phyloP scores from a whole-genome alignment of 345 rosid genomes.

The Salix udensis region DNA sequence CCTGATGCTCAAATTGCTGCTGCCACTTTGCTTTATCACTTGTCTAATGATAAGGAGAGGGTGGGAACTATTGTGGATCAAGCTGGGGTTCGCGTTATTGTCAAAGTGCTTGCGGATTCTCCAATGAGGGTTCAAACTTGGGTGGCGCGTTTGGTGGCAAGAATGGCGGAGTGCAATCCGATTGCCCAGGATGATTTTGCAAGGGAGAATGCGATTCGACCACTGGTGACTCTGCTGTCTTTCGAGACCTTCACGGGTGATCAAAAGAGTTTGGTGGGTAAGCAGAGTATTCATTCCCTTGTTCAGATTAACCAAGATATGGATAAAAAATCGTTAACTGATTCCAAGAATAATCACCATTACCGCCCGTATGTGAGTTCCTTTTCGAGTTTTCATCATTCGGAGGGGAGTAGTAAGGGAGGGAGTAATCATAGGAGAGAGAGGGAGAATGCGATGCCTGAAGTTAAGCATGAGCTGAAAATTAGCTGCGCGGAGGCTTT shows the following conservation, averaged over 20 bases:
- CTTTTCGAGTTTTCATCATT: constrained; percentile 39
- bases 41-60: constrained; percentile 62
- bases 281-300: constrained; percentile 67
- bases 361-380: constrained; percentile 38
- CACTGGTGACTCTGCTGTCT: constrained; percentile 67
- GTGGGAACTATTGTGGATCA: constrained; percentile 52
- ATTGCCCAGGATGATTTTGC: constrained; percentile 86
- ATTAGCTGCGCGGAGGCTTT: constrained; percentile 62
- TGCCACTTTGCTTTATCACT: constrained; percentile 32
- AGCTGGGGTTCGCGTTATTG: constrained; percentile 57
- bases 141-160: constrained; percentile 60
- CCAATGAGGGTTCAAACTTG: constrained; percentile 63
- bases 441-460: constrained; percentile 68
- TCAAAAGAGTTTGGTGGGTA: constrained; percentile 34
- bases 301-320: constrained; percentile 69
- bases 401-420: constrained; percentile 28
- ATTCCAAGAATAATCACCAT: constrained; percentile 19
- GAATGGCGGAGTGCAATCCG: constrained; percentile 65
- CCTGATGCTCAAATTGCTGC: constrained; percentile 77
- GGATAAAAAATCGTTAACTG: constrained; percentile 27
- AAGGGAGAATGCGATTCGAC: constrained; percentile 70
- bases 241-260: constrained; percentile 62
- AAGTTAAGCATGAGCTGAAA: constrained; percentile 60
- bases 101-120: constrained; percentile 62
- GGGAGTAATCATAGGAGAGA: constrained; percentile 51